Evolutionary conservation across 139 green algal species (phyloP).

Genomic region (Chlamydomonas sphaeroides): DNA sequence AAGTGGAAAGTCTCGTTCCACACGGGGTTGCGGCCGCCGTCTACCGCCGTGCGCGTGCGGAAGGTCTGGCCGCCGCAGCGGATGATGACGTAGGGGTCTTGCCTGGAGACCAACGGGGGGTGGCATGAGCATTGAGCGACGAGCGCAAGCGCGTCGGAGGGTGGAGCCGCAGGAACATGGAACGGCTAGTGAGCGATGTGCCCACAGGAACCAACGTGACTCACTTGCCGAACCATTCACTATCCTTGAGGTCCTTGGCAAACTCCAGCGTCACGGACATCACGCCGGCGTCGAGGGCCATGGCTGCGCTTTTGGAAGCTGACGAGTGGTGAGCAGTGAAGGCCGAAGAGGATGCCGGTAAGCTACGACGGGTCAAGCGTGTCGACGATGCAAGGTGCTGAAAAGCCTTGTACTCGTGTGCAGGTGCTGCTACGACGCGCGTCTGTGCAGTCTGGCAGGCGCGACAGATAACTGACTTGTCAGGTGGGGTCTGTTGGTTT

Average conservation of each 20-base stretch:
- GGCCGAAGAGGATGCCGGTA: too few species aligned
- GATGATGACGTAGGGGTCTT: constrained; percentile 41
- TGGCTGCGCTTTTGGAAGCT: too few species aligned
- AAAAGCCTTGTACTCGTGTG: too few species aligned
- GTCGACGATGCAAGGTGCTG: too few species aligned
- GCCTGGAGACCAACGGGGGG: background rate
- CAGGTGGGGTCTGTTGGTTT: too few species aligned
- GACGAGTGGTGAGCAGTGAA: too few species aligned
- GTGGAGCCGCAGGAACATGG: background rate
- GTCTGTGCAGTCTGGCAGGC: too few species aligned
- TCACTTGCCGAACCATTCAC: background rate
- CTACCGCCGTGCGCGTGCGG: constrained; percentile 8
- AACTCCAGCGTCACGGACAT: background rate
- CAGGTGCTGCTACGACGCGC: too few species aligned
- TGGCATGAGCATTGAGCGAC: background rate
- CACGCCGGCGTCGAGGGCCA: background rate
- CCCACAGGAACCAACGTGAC: background rate
- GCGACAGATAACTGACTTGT: too few species aligned
- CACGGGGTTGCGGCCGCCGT: constrained; percentile 21
- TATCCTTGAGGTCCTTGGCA: constrained; percentile 1
- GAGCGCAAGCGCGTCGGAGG: too few species aligned
- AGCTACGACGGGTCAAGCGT: too few species aligned
- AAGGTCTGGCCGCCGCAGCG: constrained; percentile 15
- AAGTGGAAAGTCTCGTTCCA: constrained; percentile 47
- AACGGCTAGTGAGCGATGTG: background rate